A percentile compares a stretch with the other conserved stretches of the same genome.
Evolutionary conservation across 345 rosid genomes (phyloP).

Genomic region (Pugionium dolabratum): DNA sequence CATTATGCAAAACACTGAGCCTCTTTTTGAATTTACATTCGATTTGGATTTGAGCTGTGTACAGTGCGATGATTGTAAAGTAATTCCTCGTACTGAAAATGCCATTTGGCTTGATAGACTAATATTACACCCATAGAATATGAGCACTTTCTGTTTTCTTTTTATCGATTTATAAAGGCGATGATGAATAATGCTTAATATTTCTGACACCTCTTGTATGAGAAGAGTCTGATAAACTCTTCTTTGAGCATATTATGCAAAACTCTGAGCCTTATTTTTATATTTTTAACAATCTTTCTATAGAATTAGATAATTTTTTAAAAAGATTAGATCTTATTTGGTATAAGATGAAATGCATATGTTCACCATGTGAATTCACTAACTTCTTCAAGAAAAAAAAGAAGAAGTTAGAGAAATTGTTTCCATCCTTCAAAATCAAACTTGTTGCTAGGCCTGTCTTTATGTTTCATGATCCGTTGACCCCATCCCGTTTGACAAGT

Average conservation of each 20-base stretch:
- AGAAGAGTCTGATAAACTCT: constrained; percentile 42
- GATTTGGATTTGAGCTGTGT: too few species aligned
- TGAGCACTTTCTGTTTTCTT: constrained; percentile 16
- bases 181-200: constrained; percentile 40
- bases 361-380: too few species aligned
- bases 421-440: too few species aligned
- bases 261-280: constrained; percentile 35
- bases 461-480: too few species aligned
- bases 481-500: too few species aligned
- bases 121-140: constrained; percentile 45
- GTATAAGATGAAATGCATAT: too few species aligned
- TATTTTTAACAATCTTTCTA: too few species aligned
- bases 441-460: too few species aligned
- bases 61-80: constrained; percentile 30
- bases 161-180: constrained; percentile 7
- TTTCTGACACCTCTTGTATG: constrained; percentile 49
- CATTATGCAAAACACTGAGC: constrained; percentile 43
- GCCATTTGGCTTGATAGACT: constrained; percentile 40
- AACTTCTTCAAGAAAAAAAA: too few species aligned
- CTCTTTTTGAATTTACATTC: neutral
- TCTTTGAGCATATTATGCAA: constrained; percentile 43
- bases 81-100: constrained; percentile 38
- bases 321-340: too few species aligned
- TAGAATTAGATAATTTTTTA: too few species aligned
- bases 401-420: too few species aligned